Evolutionary conservation across 2,329 filamentous ascomycete genomes (phyloP), one percentile per base, ranked within the genome.

Genomic region (Cytospora piceicola): DNA sequence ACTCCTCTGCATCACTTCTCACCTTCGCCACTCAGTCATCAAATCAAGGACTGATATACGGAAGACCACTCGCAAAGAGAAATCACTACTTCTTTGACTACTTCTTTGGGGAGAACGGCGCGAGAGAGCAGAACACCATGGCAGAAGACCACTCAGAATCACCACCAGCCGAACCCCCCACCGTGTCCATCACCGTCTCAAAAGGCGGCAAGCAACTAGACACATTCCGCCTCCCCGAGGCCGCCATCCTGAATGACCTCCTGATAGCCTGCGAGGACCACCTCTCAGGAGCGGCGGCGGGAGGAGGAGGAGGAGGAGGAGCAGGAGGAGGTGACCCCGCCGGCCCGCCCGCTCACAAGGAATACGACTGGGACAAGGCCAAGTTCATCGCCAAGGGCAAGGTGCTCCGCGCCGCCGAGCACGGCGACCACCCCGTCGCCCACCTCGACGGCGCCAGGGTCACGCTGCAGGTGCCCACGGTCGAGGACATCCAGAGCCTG

Each of bases 381-480:
- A 74, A 72, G 61, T 71, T 73, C 58, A 70, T 74, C 27, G 71
- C 69, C 1, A 64, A 61, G 55, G 63, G 58, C 53, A 46, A 46
- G 8, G 67, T 77, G 49, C 70, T 77, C 56, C 71, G 72, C 34
- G 69, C 70, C 55, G 63, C 63, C 59, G 67, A 71, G 12, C 71
- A 76, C 66, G 65, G 64, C 61, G n/a, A 63, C 55, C 64, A 70
- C 9, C 52, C 69, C 9, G 68, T 77, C 42, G 61, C 71, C 24
- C 56, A 61, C 46, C 70, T 76, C 32, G 17, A 72, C 59, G 53
- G 51, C 61, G 68, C 66, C 58, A 73, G 72, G 57, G 69, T 77
- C 53, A 73, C 72, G 20, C 69, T 77, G 20, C 70, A 77, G 63
- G 73, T 74, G 34, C 70, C 75, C 11, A 72, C 72, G 14, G 63